Conservation (phyloP, 2,329 filamentous ascomycete genomes). For the Chlorencoelia australis region DNA sequence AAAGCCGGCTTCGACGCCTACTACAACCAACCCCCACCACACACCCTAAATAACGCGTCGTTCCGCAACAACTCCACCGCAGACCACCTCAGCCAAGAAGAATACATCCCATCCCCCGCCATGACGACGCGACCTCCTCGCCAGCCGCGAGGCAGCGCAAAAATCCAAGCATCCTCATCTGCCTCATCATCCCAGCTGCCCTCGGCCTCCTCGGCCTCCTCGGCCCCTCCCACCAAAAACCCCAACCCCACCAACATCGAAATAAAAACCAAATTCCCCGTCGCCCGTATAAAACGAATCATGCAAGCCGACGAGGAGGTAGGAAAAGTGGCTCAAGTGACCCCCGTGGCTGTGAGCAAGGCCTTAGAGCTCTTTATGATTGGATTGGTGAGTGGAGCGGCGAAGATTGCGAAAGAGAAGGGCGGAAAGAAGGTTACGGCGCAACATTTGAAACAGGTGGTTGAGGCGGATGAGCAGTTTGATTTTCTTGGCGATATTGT, state of each 20-base stretch:
- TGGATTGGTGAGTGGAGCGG: constrained; percentile 78
- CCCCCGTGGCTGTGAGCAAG: constrained; percentile 88
- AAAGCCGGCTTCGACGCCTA: too few relatives aligned
- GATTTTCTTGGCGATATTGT: constrained; percentile 92
- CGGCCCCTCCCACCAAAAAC: constrained; percentile 36
- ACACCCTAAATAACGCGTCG: neutral
- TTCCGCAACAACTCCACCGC: neutral
- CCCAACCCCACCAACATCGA: constrained; percentile 40
- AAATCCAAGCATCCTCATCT: neutral
- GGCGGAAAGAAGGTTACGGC: constrained; percentile 85
- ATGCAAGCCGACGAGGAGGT: constrained; percentile 99
- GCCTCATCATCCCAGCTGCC: neutral
- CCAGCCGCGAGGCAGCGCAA: neutral
- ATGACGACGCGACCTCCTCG: constrained; percentile 3
- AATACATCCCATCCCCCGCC: neutral
- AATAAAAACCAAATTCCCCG: constrained; percentile 92
- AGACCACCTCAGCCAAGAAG: neutral
- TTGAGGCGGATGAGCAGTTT: constrained; percentile 81
- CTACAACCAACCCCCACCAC: constrained; percentile 10
- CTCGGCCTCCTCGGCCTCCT: neutral
- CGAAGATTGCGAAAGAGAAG: constrained; percentile 70
- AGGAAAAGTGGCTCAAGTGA: constrained; percentile 95
- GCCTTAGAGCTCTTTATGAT: constrained; percentile 98
- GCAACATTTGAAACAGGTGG: constrained; percentile 82
- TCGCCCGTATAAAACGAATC: constrained; percentile 94